Conservation (phyloP, 2,329 filamentous ascomycete species). For the Fulvia fulva region DNA sequence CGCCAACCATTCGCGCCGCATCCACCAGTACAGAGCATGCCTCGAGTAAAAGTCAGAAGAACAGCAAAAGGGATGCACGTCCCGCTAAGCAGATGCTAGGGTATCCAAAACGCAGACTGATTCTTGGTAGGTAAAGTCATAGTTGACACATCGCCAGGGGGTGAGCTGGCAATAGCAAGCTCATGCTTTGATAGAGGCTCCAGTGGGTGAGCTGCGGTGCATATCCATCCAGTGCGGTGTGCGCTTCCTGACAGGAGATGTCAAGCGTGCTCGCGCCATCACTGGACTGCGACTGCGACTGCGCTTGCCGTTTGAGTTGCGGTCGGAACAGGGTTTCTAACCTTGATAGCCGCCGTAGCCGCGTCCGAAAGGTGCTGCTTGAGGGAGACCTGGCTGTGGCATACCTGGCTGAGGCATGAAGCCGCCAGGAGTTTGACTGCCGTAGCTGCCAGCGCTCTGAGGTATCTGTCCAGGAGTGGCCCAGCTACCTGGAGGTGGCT, state of each 20-base stretch:
- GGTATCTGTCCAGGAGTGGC: slow-evolving; percentile 41
- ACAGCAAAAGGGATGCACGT: neutral
- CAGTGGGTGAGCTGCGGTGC: neutral
- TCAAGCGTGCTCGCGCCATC: neutral
- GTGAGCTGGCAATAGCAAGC: neutral
- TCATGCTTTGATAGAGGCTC: neutral
- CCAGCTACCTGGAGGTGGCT: slow-evolving; percentile 40
- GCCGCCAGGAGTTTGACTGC: slow-evolving; percentile 51
- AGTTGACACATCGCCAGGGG: neutral
- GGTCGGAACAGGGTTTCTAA: slow-evolving; percentile 33
- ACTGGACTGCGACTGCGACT: neutral
- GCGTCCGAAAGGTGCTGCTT: slow-evolving; percentile 40
- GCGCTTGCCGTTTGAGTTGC: neutral
- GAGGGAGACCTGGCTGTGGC: slow-evolving; percentile 41
- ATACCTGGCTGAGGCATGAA: slow-evolving; percentile 47
- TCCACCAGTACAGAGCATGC: neutral
- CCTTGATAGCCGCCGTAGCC: slow-evolving; percentile 60
- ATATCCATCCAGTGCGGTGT: neutral
- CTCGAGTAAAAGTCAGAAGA: neutral
- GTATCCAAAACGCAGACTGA: slow-evolving; percentile 2
- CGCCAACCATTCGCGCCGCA: neutral
- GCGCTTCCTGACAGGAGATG: neutral
- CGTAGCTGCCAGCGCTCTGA: slow-evolving; percentile 75
- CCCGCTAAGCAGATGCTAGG: neutral
- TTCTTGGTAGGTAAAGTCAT: neutral